Evolutionary conservation across 768 basidiomycete species (phyloP).

Genomic region (Mycena haematopus): DNA sequence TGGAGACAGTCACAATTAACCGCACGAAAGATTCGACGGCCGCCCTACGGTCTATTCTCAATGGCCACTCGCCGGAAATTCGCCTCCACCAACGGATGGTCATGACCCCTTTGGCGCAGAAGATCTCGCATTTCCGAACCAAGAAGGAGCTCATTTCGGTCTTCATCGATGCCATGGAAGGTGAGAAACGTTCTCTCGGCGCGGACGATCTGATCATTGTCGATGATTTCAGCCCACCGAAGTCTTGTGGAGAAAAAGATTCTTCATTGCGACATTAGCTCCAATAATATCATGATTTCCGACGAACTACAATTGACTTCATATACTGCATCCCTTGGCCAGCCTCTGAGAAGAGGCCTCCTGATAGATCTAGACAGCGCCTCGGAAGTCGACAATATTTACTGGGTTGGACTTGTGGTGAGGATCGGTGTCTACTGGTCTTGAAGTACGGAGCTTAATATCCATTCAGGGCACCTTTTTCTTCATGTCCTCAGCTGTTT

Average conservation of each 20-base stretch:
- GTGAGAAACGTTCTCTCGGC: background rate
- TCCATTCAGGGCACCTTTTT: slow-evolving; percentile 13
- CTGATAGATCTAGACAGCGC: slow-evolving; percentile 20
- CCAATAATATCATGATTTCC: slow-evolving; percentile 21
- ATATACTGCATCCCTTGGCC: background rate
- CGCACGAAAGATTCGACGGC: slow-evolving; percentile 9
- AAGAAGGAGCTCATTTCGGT: slow-evolving; percentile 20
- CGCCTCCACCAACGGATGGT: slow-evolving; percentile 12
- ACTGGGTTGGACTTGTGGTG: slow-evolving; percentile 17
- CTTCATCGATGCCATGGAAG: slow-evolving; percentile 19
- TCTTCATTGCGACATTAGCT: slow-evolving; percentile 15
- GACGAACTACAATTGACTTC: background rate
- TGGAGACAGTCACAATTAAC: slow-evolving; percentile 17
- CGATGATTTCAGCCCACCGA: slow-evolving; percentile 1
- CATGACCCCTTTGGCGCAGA: slow-evolving; percentile 2
- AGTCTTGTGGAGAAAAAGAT: slow-evolving; percentile 9
- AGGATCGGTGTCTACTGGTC: background rate
- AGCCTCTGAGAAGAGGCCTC: background rate
- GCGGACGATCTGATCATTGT: background rate
- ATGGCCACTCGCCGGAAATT: background rate
- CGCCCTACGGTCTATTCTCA: slow-evolving; percentile 6
- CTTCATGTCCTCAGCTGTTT: slow-evolving; percentile 22
- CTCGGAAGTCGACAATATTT: slow-evolving; percentile 5
- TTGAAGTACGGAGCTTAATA: background rate
- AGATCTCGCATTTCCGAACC: slow-evolving; percentile 10